A percentile compares a stretch with the other conserved stretches of the same genome.
Conservation (phyloP, 495 filamentous ascomycete species). For the Lichina pygmaea region DNA sequence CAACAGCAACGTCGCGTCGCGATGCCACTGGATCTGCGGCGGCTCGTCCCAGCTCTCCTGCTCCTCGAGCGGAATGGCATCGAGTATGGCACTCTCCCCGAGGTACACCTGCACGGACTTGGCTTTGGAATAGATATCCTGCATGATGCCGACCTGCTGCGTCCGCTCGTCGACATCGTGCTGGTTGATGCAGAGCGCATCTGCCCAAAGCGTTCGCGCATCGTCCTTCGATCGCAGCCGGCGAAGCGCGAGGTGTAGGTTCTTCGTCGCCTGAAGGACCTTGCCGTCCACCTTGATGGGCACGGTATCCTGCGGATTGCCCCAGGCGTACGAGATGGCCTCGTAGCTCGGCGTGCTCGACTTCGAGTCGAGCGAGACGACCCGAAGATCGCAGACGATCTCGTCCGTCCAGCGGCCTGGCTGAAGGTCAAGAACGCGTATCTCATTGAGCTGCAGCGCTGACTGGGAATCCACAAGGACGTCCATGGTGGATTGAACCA, state of each 20-base stretch:
- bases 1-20: too few relatives aligned
- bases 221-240: not conserved
- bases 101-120: not conserved
- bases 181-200: constrained; percentile 1
- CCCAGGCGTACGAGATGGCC: not conserved
- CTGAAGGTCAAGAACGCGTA: too few relatives aligned
- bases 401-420: too few relatives aligned
- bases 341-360: too few relatives aligned
- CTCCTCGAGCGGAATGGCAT: too few relatives aligned
- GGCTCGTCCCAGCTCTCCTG: too few relatives aligned
- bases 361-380: too few relatives aligned
- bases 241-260: not conserved
- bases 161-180: not conserved
- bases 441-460: too few relatives aligned
- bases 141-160: not conserved
- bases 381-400: too few relatives aligned
- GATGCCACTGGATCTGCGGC: too few relatives aligned
- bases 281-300: not conserved
- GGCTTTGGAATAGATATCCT: not conserved
- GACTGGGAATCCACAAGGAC: too few relatives aligned
- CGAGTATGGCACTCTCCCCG: not conserved
- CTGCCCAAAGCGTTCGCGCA: not conserved
- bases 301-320: not conserved
- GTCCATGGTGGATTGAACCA: too few relatives aligned
- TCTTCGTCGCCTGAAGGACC: not conserved